Evolutionary conservation across 2,329 filamentous ascomycete genomes (phyloP).

Genomic region (Ascochyta pisi): DNA sequence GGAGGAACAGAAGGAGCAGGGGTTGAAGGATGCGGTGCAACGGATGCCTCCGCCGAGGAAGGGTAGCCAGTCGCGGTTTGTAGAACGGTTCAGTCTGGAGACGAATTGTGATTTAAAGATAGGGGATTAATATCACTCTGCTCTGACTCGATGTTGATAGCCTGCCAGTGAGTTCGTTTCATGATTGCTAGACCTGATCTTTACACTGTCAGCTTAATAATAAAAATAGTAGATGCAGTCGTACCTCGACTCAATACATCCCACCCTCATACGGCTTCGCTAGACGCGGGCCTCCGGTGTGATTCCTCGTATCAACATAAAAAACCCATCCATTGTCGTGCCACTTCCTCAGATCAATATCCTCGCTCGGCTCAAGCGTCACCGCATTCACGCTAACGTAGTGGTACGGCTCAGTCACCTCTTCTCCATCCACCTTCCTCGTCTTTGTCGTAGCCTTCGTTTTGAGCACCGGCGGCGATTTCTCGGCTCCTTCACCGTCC

Average conservation of each 20-base stretch:
- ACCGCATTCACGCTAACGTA: slow-evolving; percentile 46
- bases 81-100: not conserved
- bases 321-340: slow-evolving; percentile 44
- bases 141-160: not conserved
- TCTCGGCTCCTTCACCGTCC: slow-evolving; percentile 11
- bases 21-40: not conserved
- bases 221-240: not conserved
- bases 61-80: not conserved
- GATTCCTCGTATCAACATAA: slow-evolving; percentile 34
- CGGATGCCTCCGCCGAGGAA: not conserved
- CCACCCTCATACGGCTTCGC: slow-evolving; percentile 15
- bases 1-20: not conserved
- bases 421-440: slow-evolving; percentile 21
- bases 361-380: slow-evolving; percentile 38
- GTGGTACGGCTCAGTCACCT: slow-evolving; percentile 20
- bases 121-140: not conserved
- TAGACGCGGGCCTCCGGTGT: not conserved
- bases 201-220: no score
- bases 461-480: slow-evolving; percentile 33
- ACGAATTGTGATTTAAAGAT: not conserved
- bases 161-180: not conserved
- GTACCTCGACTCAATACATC: slow-evolving; percentile 15
- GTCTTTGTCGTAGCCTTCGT: slow-evolving; percentile 20
- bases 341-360: slow-evolving; percentile 41
- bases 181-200: not conserved